Conservation (phyloP, 495 filamentous ascomycete species). For the Aspergillus leporis region DNA sequence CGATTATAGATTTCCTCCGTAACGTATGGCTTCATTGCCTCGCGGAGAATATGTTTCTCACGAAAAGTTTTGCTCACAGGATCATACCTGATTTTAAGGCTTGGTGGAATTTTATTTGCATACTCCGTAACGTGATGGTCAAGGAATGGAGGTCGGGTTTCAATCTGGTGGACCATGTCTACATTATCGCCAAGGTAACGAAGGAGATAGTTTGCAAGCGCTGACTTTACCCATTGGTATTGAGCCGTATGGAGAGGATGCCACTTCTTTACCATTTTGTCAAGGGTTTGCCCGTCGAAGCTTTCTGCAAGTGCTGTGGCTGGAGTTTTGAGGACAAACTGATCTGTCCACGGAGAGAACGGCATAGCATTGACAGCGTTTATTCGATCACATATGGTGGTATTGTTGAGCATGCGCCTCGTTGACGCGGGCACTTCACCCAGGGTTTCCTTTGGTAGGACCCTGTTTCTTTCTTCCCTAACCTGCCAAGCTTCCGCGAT, state of each 20-base stretch:
- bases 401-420: constrained; percentile 17
- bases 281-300: constrained; percentile 23
- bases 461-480: background rate
- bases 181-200: constrained; percentile 48
- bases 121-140: constrained; percentile 54
- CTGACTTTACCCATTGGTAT: constrained; percentile 43
- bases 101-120: constrained; percentile 47
- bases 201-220: constrained; percentile 45
- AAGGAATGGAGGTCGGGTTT: constrained; percentile 50
- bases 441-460: background rate
- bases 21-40: constrained; percentile 49
- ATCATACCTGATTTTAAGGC: constrained; percentile 44
- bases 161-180: constrained; percentile 53
- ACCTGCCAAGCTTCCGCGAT: constrained; percentile 11
- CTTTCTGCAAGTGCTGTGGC: constrained; percentile 21
- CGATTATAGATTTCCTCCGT: constrained; percentile 50
- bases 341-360: constrained; percentile 12
- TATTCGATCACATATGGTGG: background rate
- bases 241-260: constrained; percentile 50
- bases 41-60: constrained; percentile 53
- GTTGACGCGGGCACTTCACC: constrained; percentile 11
- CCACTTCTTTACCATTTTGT: constrained; percentile 42
- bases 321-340: background rate
- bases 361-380: background rate
- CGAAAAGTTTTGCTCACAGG: constrained; percentile 25